Percentiles rank a stretch among this genome's conserved stretches.
Evolutionary conservation across 148 eudicot genomes (phyloP).

Genomic region (Rhododendron kiyosumense): DNA sequence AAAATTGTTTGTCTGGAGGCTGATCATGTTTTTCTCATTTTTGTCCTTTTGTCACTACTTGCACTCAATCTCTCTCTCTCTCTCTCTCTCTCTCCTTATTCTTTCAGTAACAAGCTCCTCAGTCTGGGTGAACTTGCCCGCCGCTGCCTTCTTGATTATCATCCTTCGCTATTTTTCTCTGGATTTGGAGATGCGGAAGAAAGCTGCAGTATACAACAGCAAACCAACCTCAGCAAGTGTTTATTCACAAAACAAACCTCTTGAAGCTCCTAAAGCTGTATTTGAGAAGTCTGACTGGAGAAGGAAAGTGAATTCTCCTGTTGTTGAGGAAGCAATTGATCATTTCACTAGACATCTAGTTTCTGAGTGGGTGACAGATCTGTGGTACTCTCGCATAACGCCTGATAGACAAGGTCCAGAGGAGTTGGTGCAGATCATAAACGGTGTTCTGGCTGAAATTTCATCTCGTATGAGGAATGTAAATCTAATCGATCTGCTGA

Average conservation of each 20-base stretch:
- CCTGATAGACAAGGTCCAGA: conserved; percentile 94
- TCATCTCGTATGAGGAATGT: conserved; percentile 72
- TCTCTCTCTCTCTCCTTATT: conserved; percentile 8
- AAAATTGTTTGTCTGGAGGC: not conserved
- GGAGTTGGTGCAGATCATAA: conserved; percentile 75
- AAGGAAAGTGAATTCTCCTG: conserved; percentile 79
- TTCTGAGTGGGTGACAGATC: conserved; percentile 96
- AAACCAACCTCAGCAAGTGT: conserved; percentile 38
- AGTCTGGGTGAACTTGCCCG: conserved; percentile 92
- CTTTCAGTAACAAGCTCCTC: conserved; percentile 92
- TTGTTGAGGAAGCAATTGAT: conserved; percentile 89
- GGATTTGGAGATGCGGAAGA: conserved; percentile 79
- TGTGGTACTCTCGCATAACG: conserved; percentile 86
- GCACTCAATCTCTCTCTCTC: conserved; percentile 4
- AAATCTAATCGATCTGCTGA: conserved; percentile 86
- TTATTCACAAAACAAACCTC: conserved; percentile 37
- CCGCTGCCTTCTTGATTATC: conserved; percentile 59
- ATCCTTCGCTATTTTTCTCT: conserved; percentile 68
- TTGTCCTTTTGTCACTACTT: not conserved
- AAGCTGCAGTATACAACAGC: conserved; percentile 73
- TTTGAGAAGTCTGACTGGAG: conserved; percentile 68
- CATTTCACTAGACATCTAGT: conserved; percentile 80
- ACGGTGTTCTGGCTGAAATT: conserved; percentile 84
- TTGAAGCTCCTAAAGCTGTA: conserved; percentile 36
- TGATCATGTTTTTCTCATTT: not conserved